These are phyloP conservation scores for Sapria himalayana DNA, from an alignment of 345 rosid species.

Conservation along the genomic window DNA sequence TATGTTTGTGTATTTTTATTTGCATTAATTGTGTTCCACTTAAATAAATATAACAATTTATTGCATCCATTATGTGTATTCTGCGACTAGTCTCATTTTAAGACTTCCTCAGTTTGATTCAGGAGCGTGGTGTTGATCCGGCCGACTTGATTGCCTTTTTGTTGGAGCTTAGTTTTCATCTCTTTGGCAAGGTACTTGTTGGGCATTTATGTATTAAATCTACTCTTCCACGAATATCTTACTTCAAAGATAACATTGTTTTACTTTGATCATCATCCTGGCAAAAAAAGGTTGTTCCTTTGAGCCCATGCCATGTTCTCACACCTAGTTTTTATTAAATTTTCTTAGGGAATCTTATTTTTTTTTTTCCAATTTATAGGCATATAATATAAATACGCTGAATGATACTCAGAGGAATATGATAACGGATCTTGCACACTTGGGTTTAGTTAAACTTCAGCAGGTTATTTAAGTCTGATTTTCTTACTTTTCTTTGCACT, in stretches of 20 bases:
- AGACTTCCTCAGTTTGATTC: constrained; percentile 14
- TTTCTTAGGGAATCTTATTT: background rate
- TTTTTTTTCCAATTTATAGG: constrained; percentile 20
- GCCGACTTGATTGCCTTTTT: constrained; percentile 80
- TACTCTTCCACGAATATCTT: too few species aligned
- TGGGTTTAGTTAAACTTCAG: constrained; percentile 93
- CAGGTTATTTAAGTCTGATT: constrained; percentile 31
- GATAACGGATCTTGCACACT: constrained; percentile 79
- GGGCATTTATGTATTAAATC: too few species aligned
- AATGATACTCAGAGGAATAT: constrained; percentile 43
- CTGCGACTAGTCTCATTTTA: background rate
- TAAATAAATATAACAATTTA: too few species aligned
- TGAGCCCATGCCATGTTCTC: background rate
- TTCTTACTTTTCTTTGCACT: background rate
- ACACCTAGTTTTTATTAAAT: background rate
- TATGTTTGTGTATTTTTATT: too few species aligned
- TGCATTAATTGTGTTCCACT: too few species aligned
- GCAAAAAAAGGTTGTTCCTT: background rate
- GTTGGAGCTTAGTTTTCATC: constrained; percentile 93
- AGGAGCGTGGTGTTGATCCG: constrained; percentile 76
- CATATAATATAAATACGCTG: constrained; percentile 68
- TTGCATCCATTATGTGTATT: too few species aligned
- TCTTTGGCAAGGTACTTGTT: constrained; percentile 74
- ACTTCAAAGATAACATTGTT: background rate
- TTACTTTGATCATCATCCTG: background rate